Conservation (phyloP, 2,329 filamentous ascomycete genomes). For the Verticillium klebahnii region DNA sequence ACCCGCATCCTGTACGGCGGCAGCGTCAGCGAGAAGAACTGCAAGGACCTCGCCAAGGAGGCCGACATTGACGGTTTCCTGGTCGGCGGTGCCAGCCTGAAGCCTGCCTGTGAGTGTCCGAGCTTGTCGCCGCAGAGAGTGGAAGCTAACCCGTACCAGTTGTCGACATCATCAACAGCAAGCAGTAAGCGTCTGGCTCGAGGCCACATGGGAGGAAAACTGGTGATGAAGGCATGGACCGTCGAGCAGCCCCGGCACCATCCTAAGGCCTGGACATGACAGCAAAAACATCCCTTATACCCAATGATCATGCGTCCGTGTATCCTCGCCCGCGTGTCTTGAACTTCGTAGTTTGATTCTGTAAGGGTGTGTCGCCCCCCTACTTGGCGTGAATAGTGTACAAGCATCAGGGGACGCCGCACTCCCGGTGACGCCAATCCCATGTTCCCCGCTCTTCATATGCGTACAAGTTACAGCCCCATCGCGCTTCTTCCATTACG, state of each 20-base stretch:
- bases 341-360: neutral
- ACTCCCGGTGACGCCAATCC: neutral
- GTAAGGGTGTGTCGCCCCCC: neutral
- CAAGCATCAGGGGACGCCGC: conserved; percentile 1
- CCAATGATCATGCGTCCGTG: neutral
- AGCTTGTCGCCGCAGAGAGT: neutral
- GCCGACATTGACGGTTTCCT: conserved; percentile 96
- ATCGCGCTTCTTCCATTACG: neutral
- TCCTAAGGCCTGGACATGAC: neutral
- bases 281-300: neutral
- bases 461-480: neutral
- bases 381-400: conserved; percentile 1
- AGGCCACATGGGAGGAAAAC: neutral
- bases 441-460: neutral
- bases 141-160: conserved; percentile 30
- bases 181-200: conserved; percentile 33
- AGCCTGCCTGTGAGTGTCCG: conserved; percentile 76
- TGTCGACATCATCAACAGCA: conserved; percentile 57
- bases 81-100: conserved; percentile 92
- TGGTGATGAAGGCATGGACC: neutral
- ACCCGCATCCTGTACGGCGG: conserved; percentile 96
- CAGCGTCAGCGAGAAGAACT: conserved; percentile 98
- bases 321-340: neutral
- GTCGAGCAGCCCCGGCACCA: neutral
- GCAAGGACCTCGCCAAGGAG: conserved; percentile 85